Evolutionary conservation across 2,329 filamentous ascomycete genomes (phyloP).

Genomic region (Cladosporium cucumerinum): DNA sequence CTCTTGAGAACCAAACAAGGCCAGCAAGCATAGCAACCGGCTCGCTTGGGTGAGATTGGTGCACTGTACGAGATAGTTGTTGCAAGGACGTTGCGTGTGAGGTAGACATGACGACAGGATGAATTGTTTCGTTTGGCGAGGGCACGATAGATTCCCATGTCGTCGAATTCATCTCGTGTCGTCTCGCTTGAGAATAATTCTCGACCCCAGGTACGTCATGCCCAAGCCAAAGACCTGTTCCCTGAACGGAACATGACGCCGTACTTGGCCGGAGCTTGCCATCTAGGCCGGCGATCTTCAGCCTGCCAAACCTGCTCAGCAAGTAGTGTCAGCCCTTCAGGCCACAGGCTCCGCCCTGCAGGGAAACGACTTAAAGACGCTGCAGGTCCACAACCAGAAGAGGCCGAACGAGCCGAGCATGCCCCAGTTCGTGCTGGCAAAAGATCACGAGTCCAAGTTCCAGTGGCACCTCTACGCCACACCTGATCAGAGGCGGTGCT

Average conservation of each 20-base stretch:
- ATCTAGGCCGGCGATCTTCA: not conserved
- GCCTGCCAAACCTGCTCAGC: conserved; percentile 7
- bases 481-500: not conserved
- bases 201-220: not conserved
- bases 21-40: not conserved
- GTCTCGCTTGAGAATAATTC: not conserved
- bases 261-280: not conserved
- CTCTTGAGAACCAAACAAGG: not conserved
- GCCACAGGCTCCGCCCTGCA: not conserved
- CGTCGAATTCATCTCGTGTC: not conserved
- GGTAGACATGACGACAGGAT: not conserved
- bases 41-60: not conserved
- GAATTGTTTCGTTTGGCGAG: not conserved
- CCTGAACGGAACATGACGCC: not conserved
- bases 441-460: not conserved
- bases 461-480: not conserved
- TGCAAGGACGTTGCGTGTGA: not conserved
- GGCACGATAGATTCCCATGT: not conserved
- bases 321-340: not conserved
- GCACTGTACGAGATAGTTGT: not conserved
- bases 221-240: not conserved
- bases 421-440: not conserved
- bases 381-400: not conserved
- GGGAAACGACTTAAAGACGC: not conserved
- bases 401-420: conserved; percentile 1